Conservation (phyloP, 1,139 yeast species). For the Pichia sp. region DNA sequence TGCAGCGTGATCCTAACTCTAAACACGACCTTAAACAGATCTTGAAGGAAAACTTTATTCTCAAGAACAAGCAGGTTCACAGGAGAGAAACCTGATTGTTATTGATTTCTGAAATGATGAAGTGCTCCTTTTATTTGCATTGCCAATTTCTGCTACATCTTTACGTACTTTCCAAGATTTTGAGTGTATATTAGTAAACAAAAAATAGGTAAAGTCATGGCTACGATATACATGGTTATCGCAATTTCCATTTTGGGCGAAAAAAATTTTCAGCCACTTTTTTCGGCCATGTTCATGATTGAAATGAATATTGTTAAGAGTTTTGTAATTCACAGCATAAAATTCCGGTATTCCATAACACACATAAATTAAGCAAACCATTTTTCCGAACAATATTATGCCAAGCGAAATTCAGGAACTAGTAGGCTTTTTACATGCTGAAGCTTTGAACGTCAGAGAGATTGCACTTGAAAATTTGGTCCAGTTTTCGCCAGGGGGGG, state of each 20-base stretch:
- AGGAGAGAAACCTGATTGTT: conserved; percentile 17
- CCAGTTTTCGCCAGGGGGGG: conserved; percentile 59
- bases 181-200: background rate
- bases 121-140: background rate
- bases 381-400: too few species aligned
- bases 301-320: too few species aligned
- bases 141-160: background rate
- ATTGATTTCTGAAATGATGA: background rate
- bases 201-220: too few species aligned
- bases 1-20: conserved; percentile 58
- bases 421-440: conserved; percentile 78
- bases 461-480: conserved; percentile 83
- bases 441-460: conserved; percentile 76
- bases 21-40: conserved; percentile 64
- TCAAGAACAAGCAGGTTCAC: conserved; percentile 43
- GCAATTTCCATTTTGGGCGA: conserved; percentile 5
- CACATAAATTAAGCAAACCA: too few species aligned
- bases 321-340: too few species aligned
- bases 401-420: conserved; percentile 27
- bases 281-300: too few species aligned
- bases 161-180: background rate
- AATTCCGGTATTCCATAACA: too few species aligned
- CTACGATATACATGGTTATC: background rate
- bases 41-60: conserved; percentile 64
- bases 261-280: background rate